Percentiles rank a stretch among this genome's conserved stretches.
Conservation (phyloP, 495 filamentous ascomycete species). For the Neurospora sp. region DNA sequence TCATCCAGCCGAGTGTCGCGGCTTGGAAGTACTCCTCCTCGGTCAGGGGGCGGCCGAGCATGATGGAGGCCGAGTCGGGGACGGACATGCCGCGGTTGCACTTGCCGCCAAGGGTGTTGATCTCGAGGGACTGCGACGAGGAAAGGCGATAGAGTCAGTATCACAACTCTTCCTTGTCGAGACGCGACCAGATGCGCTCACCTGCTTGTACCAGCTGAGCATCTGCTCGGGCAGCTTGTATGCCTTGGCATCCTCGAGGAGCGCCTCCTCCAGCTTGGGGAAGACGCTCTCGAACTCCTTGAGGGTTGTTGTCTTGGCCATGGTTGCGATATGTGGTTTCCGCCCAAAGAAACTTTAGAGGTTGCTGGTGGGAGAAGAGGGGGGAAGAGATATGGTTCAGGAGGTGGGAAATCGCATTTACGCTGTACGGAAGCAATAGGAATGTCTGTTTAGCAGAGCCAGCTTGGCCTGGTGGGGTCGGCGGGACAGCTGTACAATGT, state of each 20-base stretch:
- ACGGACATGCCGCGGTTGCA: conserved; percentile 98
- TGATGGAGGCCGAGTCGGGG: conserved; percentile 74
- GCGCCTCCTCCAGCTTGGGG: conserved; percentile 64
- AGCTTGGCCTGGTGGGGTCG: neutral
- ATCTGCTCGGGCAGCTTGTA: conserved; percentile 77
- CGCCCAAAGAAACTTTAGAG: neutral
- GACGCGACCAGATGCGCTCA: conserved; percentile 26
- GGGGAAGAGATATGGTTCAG: neutral
- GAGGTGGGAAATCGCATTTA: neutral
- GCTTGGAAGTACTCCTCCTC: conserved; percentile 75
- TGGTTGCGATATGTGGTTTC: conserved; percentile 20
- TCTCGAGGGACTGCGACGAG: conserved; percentile 53
- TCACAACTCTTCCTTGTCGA: conserved; percentile 7
- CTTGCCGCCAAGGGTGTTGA: conserved; percentile 89
- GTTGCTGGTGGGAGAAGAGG: neutral
- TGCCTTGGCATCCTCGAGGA: conserved; percentile 60
- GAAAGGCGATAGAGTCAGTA: conserved; percentile 5
- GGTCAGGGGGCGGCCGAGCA: conserved; percentile 60
- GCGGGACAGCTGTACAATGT: neutral
- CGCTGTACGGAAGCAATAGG: conserved; percentile 1
- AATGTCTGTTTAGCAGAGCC: neutral
- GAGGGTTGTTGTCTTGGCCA: conserved; percentile 58
- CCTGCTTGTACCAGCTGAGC: conserved; percentile 79
- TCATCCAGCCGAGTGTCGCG: conserved; percentile 87
- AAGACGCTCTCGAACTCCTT: conserved; percentile 85